Evolutionary conservation across 2,329 filamentous ascomycete species (phyloP).

Genomic region (Moelleriella libera): DNA sequence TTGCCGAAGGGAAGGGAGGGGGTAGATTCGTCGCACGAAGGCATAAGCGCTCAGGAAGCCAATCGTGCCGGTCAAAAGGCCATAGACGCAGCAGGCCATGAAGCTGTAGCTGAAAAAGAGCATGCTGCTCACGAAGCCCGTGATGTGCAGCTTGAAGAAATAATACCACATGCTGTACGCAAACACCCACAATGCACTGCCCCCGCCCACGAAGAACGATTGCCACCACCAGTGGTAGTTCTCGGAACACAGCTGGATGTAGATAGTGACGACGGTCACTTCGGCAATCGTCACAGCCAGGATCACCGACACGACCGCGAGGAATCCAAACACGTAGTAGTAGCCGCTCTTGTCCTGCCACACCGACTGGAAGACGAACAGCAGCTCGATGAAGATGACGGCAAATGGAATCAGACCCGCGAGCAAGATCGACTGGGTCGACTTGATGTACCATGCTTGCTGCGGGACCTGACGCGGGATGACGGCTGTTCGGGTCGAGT

Average conservation of each 20-base stretch:
- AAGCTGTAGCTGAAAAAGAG: conserved; percentile 80
- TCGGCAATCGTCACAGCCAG: conserved; percentile 66
- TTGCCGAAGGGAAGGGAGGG: neutral
- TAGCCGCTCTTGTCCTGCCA: conserved; percentile 88
- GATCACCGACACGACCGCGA: conserved; percentile 59
- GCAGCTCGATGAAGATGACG: conserved; percentile 75
- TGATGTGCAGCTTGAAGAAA: conserved; percentile 64
- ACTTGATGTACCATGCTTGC: conserved; percentile 62
- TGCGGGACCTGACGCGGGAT: conserved; percentile 61
- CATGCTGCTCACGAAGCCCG: conserved; percentile 63
- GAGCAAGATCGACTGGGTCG: conserved; percentile 49
- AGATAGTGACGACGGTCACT: conserved; percentile 71
- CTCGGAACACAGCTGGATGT: conserved; percentile 70
- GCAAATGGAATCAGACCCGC: conserved; percentile 73
- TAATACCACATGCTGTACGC: conserved; percentile 77
- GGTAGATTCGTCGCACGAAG: conserved; percentile 71
- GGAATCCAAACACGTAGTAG: conserved; percentile 84
- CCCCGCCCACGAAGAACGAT: conserved; percentile 66
- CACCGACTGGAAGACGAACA: conserved; percentile 75
- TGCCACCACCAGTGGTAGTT: conserved; percentile 93
- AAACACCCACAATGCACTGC: conserved; percentile 70
- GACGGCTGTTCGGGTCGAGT: conserved; percentile 63
- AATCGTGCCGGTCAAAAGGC: conserved; percentile 66
- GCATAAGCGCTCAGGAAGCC: conserved; percentile 75
- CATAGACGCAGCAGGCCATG: conserved; percentile 70